Evolutionary conservation across 2,329 filamentous ascomycete species (phyloP).

Genomic region (Talaromyces sp.): DNA sequence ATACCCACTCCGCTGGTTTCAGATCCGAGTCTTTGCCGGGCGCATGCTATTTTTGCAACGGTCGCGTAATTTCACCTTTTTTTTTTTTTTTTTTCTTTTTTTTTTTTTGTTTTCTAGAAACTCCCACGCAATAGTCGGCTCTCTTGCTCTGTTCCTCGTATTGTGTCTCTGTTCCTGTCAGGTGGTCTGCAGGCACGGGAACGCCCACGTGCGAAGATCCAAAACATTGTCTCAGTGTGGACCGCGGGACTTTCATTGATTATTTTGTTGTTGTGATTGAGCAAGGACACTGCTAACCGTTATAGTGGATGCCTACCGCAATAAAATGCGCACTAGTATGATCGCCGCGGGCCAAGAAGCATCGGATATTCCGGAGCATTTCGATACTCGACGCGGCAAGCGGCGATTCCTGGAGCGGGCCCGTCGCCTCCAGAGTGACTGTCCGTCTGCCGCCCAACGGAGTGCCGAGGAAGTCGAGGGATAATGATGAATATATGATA

Average conservation of each 20-base stretch:
- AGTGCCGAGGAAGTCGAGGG: conserved; percentile 43
- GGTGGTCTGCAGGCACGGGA: background rate
- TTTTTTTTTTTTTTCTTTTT: conserved; percentile 1
- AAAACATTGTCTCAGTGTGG: conserved; percentile 14
- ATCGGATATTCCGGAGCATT: conserved; percentile 74
- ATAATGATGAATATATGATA: conserved; percentile 9
- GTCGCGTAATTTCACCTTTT: conserved; percentile 65
- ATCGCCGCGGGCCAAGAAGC: conserved; percentile 77
- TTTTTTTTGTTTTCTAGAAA: too few relatives aligned
- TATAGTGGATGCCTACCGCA: conserved; percentile 88
- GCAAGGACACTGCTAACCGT: conserved; percentile 3
- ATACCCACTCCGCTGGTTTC: conserved; percentile 95
- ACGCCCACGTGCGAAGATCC: conserved; percentile 10
- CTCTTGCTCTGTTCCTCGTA: too few relatives aligned
- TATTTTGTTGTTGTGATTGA: too few relatives aligned
- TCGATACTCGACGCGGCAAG: conserved; percentile 87
- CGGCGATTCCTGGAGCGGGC: conserved; percentile 66
- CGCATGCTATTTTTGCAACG: conserved; percentile 74
- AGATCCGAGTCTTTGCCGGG: conserved; percentile 87
- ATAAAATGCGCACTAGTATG: conserved; percentile 84
- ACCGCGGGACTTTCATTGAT: conserved; percentile 7
- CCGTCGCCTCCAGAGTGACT: conserved; percentile 22
- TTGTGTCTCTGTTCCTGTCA: background rate
- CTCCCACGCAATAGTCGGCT: too few relatives aligned
- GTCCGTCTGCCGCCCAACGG: conserved; percentile 33